Evolutionary conservation across 768 basidiomycete genomes (phyloP), one percentile per base, ranked within the genome.

Genomic region (Erythrobasidium yunnanense): DNA sequence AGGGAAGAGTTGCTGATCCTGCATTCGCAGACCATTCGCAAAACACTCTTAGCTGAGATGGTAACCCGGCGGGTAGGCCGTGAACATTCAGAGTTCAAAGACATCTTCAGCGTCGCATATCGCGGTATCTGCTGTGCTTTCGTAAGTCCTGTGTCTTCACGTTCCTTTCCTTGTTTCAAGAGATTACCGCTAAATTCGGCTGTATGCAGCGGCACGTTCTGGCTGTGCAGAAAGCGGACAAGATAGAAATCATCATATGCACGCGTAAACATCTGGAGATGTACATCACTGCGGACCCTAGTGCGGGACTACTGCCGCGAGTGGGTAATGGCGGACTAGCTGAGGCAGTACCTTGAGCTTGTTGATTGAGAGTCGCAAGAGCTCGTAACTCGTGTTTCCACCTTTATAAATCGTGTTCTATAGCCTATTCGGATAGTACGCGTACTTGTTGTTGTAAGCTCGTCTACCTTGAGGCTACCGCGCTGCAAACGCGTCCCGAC

Each of bases 11-110:
- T 15, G 15, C 15, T 45, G 15, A 45, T 58, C 56, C 38, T 15
- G n/a, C 29, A 13, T 8, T 23, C 11, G 5, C 27, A 63, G 60
- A 50, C 47, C 7, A 49, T 63, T 23, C 60, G 60, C 8, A 63
- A 63, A 32, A 34, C 38, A 46, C 18, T 63, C n/a, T 38, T 63
- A 11, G 5, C 60, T 7, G 60, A 22, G 7, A 63, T 63, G 60
- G 38, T 49, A 20, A 30, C 27, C 2, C 46, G 47, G n/a, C 13
- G 15, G 4, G 29, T 25, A 20, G 47, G 47, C 7, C 45, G 60
- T 11, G 60, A 63, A 8, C 46, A 63, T 51, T 29, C 22, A 30
- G 60, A 63, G 18, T 63, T 63, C 33, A 63, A 63, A 32, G 60
- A 63, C 45, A 30, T 63, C 22, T 63, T 63, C 29, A 32, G 32